Evolutionary conservation across 176 grass and related monocot genomes (phyloP).

Genomic region (Juncus effusus): DNA sequence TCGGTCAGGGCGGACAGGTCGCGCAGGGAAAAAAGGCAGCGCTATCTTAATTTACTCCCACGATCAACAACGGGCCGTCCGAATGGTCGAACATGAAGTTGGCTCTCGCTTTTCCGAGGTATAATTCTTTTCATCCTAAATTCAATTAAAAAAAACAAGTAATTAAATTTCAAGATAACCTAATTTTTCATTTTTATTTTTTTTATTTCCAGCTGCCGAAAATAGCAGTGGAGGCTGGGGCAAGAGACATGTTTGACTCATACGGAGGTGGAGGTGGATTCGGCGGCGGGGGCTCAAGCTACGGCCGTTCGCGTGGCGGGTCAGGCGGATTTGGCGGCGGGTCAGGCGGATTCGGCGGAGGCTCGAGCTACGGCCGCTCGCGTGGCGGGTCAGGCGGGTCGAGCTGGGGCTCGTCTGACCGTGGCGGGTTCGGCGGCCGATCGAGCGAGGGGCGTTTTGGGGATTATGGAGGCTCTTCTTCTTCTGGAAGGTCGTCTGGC

Average conservation of each 20-base stretch:
- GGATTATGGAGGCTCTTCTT: conserved; percentile 20
- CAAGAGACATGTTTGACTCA: conserved; percentile 57
- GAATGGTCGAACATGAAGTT: conserved; percentile 79
- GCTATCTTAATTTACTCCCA: conserved; percentile 74
- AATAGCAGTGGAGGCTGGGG: conserved; percentile 41
- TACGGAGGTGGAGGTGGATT: conserved; percentile 38
- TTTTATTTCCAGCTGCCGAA: conserved; percentile 56
- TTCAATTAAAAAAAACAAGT: neutral
- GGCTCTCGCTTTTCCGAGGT: conserved; percentile 84
- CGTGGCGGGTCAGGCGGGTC: conserved; percentile 36
- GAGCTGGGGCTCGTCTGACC: conserved; percentile 20
- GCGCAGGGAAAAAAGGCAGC: conserved; percentile 89
- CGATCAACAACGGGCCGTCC: conserved; percentile 67
- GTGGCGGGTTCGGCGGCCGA: conserved; percentile 21
- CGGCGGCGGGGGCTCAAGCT: conserved; percentile 31
- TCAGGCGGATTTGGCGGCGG: conserved; percentile 29
- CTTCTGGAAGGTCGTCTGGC: conserved; percentile 19
- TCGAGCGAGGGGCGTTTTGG: conserved; percentile 20
- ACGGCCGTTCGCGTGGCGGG: conserved; percentile 29
- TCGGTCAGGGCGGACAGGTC: conserved; percentile 85
- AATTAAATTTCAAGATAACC: neutral
- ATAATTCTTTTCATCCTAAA: conserved; percentile 7
- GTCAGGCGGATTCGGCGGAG: conserved; percentile 25
- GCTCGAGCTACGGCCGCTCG: conserved; percentile 16
- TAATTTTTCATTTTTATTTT: conserved; percentile 10